Evolutionary conservation across 2,329 filamentous ascomycete species (phyloP), one percentile per base, ranked within the genome.

Genomic region (Fusarium solani-melongenae): DNA sequence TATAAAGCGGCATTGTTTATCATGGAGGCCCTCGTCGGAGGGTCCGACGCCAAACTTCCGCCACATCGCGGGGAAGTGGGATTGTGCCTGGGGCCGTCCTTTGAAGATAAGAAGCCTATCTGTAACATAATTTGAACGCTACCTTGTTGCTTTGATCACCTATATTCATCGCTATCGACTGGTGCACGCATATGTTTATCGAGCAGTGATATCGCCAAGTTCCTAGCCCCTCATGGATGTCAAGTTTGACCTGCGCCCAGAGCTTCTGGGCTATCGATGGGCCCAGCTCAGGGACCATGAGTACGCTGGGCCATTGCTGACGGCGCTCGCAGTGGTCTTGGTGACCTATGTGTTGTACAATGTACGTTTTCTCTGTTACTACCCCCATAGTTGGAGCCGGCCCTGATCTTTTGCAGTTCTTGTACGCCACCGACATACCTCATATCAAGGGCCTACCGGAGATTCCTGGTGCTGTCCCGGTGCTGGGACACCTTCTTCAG

Each of bases 401-500:
- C 41, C 41, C 41, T 44, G 7, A 44, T 44, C 12, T 15, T 44
- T 24, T 44, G 20, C 17, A 67, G 87, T 86, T 67, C 82, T 81
- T 55, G 51, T 55, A 31, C 5, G 51, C 51, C n/a, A 91, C 89
- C 5, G 89, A 91, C 74, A 81, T 85, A 0, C 87, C 89, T 6
- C 89, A 89, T 76, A 90, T 91, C 79, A 90, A 90, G 75, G 86
- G 86, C 17, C 80, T 91, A 2, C 89, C 89, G 2, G 89, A 91
- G 75, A 86, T 91, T 36, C 89, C 89, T 0, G 89, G 89, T 0
- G 51, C 51, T 12, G 78, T 91, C 10, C 89, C 89, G 7, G 76
- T 92, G 8, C 89, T 92, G 74, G 91, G 91, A 5, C 92, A 90
- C 70, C 83, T 92, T 7, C 76, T 91, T 1, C 87, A 91, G 76